Base-by-base conservation (phyloP, 768 basidiomycete species). In the Hericium erinaceus region DNA sequence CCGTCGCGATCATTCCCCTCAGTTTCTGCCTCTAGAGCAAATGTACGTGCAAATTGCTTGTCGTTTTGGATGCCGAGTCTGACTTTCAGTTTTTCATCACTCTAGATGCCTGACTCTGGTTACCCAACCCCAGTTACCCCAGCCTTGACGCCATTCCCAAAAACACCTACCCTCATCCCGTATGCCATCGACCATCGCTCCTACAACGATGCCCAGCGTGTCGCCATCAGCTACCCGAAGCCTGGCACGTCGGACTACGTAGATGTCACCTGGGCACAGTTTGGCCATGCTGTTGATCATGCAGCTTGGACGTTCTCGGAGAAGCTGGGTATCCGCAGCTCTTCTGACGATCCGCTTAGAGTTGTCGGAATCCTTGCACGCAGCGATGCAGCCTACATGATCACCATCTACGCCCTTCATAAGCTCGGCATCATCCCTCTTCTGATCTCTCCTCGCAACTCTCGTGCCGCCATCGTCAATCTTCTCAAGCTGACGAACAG, bases 401-500 rank as follows among this genome's bases (percentile, higher is more conserved):
- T 57, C 56, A 57, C 56, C 38, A 57, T 57, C 46, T 57, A 57
- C 39, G 56, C 56, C n/a, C 48, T 57, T 16, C 56, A 57, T 48
- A 57, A 57, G 26, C 15, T 44, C 46, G 56, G 56, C 22, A 24
- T 44, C 18, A 41, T 57, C 37, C 56, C 56, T 15, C 49, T 57
- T 11, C 51, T 53, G 24, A 53, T 57, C 11, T 57, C 57, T 15
- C 48, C 57, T 12, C 57, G 57, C 39, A 57, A 57, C 18, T 52
- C 57, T 7, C 49, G 50, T n/a, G 57, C 49, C 5, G 57, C 57
- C 3, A 33, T 57, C 20, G 57, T 53, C 37, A 52, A 57, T 44
- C 51, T 57, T n/a, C 49, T 57, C 11, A 57, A 52, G 48, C 33
- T 57, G 48, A 57, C 57, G 26, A 39, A 52, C n/a, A 38, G 38